Evolutionary conservation across 1,284 basidiomycete genomes (phyloP), one percentile per base, ranked within the genome.

Genomic region (Boletus smithii): DNA sequence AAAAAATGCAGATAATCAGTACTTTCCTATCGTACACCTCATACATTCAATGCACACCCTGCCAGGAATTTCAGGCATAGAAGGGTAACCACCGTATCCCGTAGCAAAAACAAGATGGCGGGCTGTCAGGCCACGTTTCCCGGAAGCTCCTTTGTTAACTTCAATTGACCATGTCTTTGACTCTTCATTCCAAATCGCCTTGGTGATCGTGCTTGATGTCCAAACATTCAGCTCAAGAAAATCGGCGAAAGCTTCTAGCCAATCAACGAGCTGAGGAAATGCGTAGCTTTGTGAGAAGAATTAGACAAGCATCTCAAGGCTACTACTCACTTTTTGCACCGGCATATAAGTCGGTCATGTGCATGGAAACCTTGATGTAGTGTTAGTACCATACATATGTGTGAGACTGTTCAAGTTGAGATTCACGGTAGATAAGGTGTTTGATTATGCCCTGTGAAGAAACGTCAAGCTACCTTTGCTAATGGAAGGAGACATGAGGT

Each of bases 201-300:
- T 77, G 6, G 61, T 70, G 8, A 82, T 69, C 3, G 63, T 74
- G 1, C 79, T 71, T 7, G 77, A 76, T 1, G 76, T 79, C 84
- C 85, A 87, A 20, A 82, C 71, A 62, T 83, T 79, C 33, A 86
- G 62, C 55, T 87, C 83, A 56, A 87, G 69, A 1, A 75, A 63
- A 32, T 81, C 73, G 3, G 81, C 83, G 61, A 85, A 88, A 23
- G 67, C 68, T 61, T 87, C 83, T 6, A 87, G 71, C 79, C 82
- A 88, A 56, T 83, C 77, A 0, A 79, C 84, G 11, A 88, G 72
- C 76, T 84, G 42, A 32, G 22, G n/a, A n/a, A n/a, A n/a, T 3
- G 9, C 8, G 34, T n/a, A 17, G 20, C 7, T 11, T 44, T 13
- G 24, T 42, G 37, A n/a, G 39, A 26, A 18, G 7, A 13, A 38